Evolutionary conservation across 768 basidiomycete genomes (phyloP), one percentile per base, ranked within the genome.

Genomic region (Tricholoma matsutake): DNA sequence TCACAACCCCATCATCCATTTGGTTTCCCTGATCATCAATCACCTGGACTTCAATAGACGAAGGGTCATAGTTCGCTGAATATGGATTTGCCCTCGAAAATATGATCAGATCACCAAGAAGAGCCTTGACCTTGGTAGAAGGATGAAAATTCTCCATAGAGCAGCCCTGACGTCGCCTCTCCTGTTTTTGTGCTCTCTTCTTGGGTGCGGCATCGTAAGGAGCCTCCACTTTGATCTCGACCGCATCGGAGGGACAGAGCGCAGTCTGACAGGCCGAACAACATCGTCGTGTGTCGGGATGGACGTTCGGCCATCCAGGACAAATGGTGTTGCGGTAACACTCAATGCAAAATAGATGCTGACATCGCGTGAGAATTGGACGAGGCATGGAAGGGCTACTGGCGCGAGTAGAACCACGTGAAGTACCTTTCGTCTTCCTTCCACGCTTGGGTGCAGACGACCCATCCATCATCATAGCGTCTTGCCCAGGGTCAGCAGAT

Each of bases 51-150:
- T 90, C 92, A 49, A 88, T 74, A 37, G 84, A 80, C 20, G 76
- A 75, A 16, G 91, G 87, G 72, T 95, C 91, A 68, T 94, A 98
- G 72, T 98, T 96, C 14, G 75, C 73, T 16, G 95, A 96, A 70
- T 92, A 80, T 14, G 93, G 94, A 69, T 99, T 99, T 65, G 80
- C 79, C 65, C 82, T 83, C 22, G 96, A 98, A 65, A 89, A 92
- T 39, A 85, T 82, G 25, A 92, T 72, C 53, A 99, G 83, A 69
- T 98, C 95, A 16, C 75, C 76, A 41, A 98, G 76, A 5, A 99
- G 81, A 4, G 89, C 86, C 61, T 87, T 86, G 77, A 97, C 86
- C 77, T 98, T 98, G 25, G 96, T 95, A 14, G 94, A 96, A 4
- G 89, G 83, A 57, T 83, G 84, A 68, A 86, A 87, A 63, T 83